phyloP scores from a whole-genome alignment of 2,329 filamentous ascomycete species.

The Cryphonectria parasitica region DNA sequence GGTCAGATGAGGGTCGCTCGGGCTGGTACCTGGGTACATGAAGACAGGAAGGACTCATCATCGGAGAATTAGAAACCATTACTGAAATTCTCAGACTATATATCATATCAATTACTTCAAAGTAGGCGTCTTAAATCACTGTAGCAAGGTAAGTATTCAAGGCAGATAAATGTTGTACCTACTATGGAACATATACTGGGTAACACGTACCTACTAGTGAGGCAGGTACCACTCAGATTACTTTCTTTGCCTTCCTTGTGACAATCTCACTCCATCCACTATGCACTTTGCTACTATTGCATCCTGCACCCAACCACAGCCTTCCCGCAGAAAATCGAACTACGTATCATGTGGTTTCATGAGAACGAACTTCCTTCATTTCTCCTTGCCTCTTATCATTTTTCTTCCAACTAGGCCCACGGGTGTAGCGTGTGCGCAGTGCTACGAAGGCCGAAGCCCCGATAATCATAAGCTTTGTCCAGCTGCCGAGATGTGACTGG shows the following conservation, averaged over 20 bases:
- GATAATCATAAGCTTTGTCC: neutral
- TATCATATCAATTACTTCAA: neutral
- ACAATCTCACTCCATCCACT: neutral
- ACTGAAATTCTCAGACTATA: too few relatives aligned
- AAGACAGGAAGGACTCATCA: neutral
- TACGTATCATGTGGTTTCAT: neutral
- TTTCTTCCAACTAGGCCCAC: neutral
- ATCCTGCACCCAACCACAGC: neutral
- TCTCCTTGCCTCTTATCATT: neutral
- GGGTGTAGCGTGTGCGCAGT: neutral
- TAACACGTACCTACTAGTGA: neutral
- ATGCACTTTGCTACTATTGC: neutral
- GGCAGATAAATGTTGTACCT: neutral
- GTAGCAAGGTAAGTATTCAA: too few relatives aligned
- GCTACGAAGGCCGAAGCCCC: neutral
- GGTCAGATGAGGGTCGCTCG: neutral
- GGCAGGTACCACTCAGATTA: neutral
- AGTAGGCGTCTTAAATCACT: too few relatives aligned
- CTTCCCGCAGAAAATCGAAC: neutral
- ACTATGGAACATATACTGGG: neutral
- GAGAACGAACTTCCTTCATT: neutral
- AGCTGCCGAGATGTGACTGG: conserved; percentile 8
- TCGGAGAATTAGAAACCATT: neutral
- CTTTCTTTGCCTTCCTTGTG: neutral
- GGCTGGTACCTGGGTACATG: neutral